Evolutionary conservation across 164 flowering plant genomes (phyloP).

Genomic region (Vitis amurensis): DNA sequence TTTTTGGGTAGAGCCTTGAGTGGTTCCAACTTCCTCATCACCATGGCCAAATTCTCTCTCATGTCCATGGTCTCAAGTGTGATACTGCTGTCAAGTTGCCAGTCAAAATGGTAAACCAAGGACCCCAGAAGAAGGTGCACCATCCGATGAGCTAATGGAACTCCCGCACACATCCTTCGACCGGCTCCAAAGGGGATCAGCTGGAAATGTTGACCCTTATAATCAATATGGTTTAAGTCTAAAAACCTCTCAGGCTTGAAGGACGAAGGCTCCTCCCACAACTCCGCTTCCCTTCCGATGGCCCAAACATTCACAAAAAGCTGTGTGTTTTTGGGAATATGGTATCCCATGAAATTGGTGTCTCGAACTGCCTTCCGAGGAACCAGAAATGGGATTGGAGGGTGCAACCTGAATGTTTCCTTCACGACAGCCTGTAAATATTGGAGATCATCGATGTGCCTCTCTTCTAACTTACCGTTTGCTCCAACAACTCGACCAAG

Average conservation of each 20-base stretch:
- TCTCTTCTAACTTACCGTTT: conserved; percentile 37
- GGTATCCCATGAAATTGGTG: conserved; percentile 41
- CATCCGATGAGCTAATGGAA: conserved; percentile 41
- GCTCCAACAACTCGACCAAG: conserved; percentile 35
- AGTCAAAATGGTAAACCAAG: conserved; percentile 49
- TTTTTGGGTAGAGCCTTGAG: conserved; percentile 31
- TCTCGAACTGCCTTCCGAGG: conserved; percentile 46
- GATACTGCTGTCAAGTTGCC: conserved; percentile 30
- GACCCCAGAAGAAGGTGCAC: conserved; percentile 42
- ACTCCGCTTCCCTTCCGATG: conserved; percentile 55
- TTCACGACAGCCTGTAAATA: conserved; percentile 54
- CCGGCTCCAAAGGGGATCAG: conserved; percentile 68
- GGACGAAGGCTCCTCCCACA: conserved; percentile 42
- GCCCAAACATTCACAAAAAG: conserved; percentile 60
- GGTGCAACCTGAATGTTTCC: conserved; percentile 60
- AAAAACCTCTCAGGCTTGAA: conserved; percentile 63
- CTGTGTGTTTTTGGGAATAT: conserved; percentile 50
- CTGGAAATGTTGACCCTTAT: conserved; percentile 42
- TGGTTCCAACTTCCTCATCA: conserved; percentile 32
- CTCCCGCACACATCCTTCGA: conserved; percentile 52
- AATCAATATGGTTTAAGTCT: conserved; percentile 30
- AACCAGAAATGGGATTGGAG: conserved; percentile 54
- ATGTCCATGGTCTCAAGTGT: conserved; percentile 22
- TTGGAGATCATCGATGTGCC: conserved; percentile 38
- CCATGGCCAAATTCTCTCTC: conserved; percentile 38